Conservation (phyloP, 164 flowering plant species). For the Stephania japonica region DNA sequence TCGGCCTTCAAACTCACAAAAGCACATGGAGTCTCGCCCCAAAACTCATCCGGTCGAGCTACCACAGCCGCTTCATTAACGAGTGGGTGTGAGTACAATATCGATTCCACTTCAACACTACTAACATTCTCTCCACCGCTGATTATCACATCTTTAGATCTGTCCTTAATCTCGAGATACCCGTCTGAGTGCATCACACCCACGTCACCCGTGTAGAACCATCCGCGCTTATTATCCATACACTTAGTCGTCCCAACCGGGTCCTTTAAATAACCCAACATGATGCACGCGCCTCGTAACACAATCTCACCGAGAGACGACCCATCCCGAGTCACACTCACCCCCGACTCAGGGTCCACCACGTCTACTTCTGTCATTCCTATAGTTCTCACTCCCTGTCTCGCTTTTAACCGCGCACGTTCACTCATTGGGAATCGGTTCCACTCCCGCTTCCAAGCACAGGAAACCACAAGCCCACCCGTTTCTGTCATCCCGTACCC, state of each 20-base stretch:
- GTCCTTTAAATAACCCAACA: constrained; percentile 41
- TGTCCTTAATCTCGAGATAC: no score
- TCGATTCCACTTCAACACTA: no score
- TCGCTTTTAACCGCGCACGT: constrained; percentile 37
- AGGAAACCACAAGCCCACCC: constrained; percentile 30
- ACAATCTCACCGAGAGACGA: constrained; percentile 37
- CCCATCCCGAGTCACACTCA: constrained; percentile 34
- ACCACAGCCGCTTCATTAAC: no score
- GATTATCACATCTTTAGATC: no score
- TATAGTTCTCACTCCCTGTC: no score
- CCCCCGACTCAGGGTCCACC: constrained; percentile 25
- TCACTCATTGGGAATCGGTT: constrained; percentile 32
- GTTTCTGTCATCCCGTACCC: constrained; percentile 60
- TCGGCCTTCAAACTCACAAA: no score
- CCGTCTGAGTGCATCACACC: constrained; percentile 40
- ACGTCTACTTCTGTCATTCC: constrained; percentile 32
- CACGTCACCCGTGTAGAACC: constrained; percentile 40
- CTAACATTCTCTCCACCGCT: no score
- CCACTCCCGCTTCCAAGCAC: constrained; percentile 52
- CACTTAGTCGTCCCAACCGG: constrained; percentile 21
- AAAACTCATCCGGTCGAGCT: no score
- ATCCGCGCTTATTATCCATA: constrained; percentile 24
- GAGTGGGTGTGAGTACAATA: no score
- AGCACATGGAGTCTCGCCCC: no score
- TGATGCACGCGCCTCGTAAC: constrained; percentile 30